Conservation (phyloP, 306 rosid genomes). For the Malus orientalis region DNA sequence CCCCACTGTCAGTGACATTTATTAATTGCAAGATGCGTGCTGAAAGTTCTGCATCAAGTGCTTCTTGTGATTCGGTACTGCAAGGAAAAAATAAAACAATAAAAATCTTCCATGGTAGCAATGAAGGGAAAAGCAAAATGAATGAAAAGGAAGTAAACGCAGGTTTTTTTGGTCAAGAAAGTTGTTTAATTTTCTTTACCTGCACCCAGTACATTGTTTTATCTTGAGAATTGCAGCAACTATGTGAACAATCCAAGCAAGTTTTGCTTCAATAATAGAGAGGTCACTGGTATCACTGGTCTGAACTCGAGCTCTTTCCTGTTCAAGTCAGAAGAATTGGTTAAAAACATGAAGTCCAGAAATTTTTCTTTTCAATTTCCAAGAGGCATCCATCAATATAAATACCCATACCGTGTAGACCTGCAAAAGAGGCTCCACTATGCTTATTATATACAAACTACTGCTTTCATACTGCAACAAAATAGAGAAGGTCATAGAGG, state of each 20-base stretch:
- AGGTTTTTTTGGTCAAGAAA: not conserved
- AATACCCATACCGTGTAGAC: constrained; percentile 67
- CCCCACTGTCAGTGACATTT: constrained; percentile 85
- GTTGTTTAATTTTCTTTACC: constrained; percentile 35
- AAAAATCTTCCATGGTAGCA: not conserved
- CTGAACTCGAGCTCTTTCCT: constrained; percentile 91
- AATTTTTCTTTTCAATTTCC: not conserved
- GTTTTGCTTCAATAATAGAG: constrained; percentile 76
- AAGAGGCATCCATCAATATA: not conserved
- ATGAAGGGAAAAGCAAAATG: not conserved
- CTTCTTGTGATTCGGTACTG: constrained; percentile 89
- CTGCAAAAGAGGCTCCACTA: constrained; percentile 86
- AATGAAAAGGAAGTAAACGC: not conserved
- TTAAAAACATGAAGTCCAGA: constrained; percentile 14
- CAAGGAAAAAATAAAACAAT: constrained; percentile 21
- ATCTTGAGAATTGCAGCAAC: constrained; percentile 87
- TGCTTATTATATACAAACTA: constrained; percentile 79
- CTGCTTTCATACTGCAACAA: constrained; percentile 90
- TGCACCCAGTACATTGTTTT: constrained; percentile 86
- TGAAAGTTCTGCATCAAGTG: constrained; percentile 92
- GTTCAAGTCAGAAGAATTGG: constrained; percentile 26
- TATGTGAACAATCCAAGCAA: constrained; percentile 96
- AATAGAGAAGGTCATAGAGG: constrained; percentile 25
- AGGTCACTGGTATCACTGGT: constrained; percentile 69
- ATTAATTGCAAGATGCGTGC: constrained; percentile 92